Base-by-base conservation (phyloP, 129 eudicot genomes). In the Deinandra increscens region DNA sequence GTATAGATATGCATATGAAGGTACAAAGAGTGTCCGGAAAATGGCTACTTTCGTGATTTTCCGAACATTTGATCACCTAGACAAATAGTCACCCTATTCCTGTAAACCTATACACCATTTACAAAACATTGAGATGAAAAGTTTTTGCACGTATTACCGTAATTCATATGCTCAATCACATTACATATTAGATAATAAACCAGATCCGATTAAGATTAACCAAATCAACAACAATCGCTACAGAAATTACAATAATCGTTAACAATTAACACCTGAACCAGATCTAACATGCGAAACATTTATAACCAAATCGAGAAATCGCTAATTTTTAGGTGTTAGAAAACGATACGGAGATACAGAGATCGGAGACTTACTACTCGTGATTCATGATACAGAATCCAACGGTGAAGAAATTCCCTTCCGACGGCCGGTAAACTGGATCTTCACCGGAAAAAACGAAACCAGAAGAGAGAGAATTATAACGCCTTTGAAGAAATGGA, bases 311-410 rank as follows among this genome's bases (percentile, higher is more conserved):
- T 11, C 42, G 34, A 20, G 34, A 53, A 53, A 53, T 53, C 60
- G 63, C 7, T 26, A 58, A 58, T 10, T 39, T 39, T 39, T 12
- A 13, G 17, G 64, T 29, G 4, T 9, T 3, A 13, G 37, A 13
- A 12, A 38, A 20, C 23, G 68, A 60, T 22, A 38, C 9, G 33
- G 12, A 31, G n/a, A 45, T 19, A 46, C 23, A 60, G 62, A 60
- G 50, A 72, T 34, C 62, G 49, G 37, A 33, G 43, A 61, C 77
- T 61, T 72, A 72, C 77, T 72, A 72, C 44, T 72, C 77, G 45
- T 72, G 61, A 72, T 72, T 72, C 77, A 72, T 71, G 75, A 43
- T 71, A 71, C 1, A 42, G 33, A 58, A 60, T 7, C 41, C 12
- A 68, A 68, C 49, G 73, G 64, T 69, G 73, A 50, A 48, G 72